These are phyloP conservation scores for Nitzschia putrida DNA, from an alignment of 108 stramenopile species.

Conservation along the genomic window DNA sequence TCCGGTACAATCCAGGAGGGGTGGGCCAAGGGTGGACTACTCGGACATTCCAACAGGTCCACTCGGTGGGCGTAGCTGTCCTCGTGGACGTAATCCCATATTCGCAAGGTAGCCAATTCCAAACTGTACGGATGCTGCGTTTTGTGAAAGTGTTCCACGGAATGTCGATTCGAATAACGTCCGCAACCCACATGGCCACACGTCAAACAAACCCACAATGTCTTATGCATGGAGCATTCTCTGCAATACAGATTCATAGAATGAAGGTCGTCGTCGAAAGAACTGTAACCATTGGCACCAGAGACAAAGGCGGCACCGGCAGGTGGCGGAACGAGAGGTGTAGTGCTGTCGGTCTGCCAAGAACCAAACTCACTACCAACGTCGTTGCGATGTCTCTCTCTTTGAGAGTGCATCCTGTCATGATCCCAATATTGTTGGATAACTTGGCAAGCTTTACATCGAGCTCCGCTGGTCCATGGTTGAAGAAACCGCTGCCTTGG, in stretches of 20 bases:
- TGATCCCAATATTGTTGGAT: constrained; percentile 57
- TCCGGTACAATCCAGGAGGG: constrained; percentile 2
- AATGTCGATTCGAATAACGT: constrained; percentile 88
- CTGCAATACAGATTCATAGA: constrained; percentile 47
- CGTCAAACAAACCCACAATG: constrained; percentile 94
- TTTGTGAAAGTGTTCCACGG: constrained; percentile 76
- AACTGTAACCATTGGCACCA: background rate
- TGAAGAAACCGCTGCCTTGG: constrained; percentile 59
- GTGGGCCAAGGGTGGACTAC: constrained; percentile 34
- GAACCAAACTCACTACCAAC: constrained; percentile 21
- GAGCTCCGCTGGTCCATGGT: constrained; percentile 60
- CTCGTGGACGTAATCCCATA: constrained; percentile 91
- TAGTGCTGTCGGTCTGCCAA: background rate
- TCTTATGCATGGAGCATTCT: constrained; percentile 75
- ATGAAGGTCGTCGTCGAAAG: background rate
- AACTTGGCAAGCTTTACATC: constrained; percentile 68
- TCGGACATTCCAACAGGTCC: constrained; percentile 79
- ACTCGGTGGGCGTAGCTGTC: constrained; percentile 85
- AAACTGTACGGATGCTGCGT: constrained; percentile 90
- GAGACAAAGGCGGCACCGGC: too few relatives aligned
- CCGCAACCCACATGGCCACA: constrained; percentile 96
- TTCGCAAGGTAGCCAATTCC: constrained; percentile 90
- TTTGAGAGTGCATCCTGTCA: background rate
- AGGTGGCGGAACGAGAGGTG: background rate
- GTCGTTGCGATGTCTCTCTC: background rate